These are phyloP conservation scores for Penicillium occitanis DNA, from an alignment of 2,329 filamentous ascomycete genomes.

Conservation along the genomic window DNA sequence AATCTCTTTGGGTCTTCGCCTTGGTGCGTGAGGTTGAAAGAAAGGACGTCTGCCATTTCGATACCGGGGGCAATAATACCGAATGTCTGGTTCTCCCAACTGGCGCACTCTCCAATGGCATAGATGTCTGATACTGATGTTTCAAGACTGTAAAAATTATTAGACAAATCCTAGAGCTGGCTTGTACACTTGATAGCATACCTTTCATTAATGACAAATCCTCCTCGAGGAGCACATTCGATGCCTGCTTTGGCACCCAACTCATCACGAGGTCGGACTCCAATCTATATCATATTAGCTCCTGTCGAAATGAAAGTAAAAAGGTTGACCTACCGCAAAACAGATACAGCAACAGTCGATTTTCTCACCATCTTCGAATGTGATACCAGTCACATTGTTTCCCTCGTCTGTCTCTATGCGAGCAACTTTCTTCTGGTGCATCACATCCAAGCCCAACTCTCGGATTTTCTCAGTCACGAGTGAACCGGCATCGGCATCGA, in stretches of 20 bases:
- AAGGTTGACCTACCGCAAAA: conserved; percentile 61
- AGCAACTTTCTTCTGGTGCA: conserved; percentile 73
- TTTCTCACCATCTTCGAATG: conserved; percentile 76
- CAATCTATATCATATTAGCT: conserved; percentile 54
- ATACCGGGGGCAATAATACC: conserved; percentile 86
- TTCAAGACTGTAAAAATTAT: conserved; percentile 47
- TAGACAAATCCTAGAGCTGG: too few species aligned
- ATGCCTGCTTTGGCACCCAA: conserved; percentile 70
- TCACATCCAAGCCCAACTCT: conserved; percentile 74
- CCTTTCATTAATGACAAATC: conserved; percentile 60
- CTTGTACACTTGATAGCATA: too few species aligned
- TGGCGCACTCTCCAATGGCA: conserved; percentile 87
- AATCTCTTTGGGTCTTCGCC: conserved; percentile 68
- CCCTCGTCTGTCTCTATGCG: conserved; percentile 66
- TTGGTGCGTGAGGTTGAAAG: conserved; percentile 85
- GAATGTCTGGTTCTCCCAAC: conserved; percentile 82
- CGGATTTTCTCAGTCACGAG: conserved; percentile 81
- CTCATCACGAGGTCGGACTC: conserved; percentile 77
- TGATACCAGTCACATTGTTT: conserved; percentile 69
- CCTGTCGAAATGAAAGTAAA: background rate
- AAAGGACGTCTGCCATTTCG: conserved; percentile 88
- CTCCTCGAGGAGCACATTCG: conserved; percentile 68
- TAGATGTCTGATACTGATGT: conserved; percentile 75
- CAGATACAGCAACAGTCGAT: conserved; percentile 79
- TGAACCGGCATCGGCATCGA: conserved; percentile 76